Conservation (phyloP, 176 grass and related monocot species). For the Poa pratensis region DNA sequence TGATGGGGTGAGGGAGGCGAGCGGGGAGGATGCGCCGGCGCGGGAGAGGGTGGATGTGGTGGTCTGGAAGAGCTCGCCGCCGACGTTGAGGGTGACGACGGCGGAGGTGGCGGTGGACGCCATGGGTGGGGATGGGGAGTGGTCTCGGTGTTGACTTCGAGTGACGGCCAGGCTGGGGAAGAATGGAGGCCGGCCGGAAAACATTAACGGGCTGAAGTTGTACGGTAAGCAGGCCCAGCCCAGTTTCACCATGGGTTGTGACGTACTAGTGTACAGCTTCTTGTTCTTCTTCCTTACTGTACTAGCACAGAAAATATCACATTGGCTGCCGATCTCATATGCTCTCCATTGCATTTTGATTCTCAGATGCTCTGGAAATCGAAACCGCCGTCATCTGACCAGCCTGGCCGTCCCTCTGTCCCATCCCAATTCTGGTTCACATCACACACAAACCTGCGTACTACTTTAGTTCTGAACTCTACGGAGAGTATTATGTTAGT, state of each 20-base stretch:
- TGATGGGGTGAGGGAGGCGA: slow-evolving; percentile 51
- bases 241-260: neutral
- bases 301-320: no score
- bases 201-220: neutral
- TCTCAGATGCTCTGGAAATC: no score
- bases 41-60: slow-evolving; percentile 67
- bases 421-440: no score
- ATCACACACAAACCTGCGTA: no score
- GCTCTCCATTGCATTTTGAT: no score
- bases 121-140: slow-evolving; percentile 34
- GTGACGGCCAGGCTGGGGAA: neutral
- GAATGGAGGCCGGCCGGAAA: neutral
- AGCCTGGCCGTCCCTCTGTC: no score
- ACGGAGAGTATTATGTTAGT: no score
- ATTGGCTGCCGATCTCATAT: no score
- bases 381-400: no score
- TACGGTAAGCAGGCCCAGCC: neutral
- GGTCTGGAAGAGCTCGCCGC: slow-evolving; percentile 82
- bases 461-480: no score
- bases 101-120: slow-evolving; percentile 37
- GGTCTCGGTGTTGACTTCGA: neutral
- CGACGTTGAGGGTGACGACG: slow-evolving; percentile 77
- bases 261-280: no score
- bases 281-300: no score
- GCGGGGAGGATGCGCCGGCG: slow-evolving; percentile 60